phyloP scores from a whole-genome alignment of 2,329 filamentous ascomycete genomes.

The Tolypocladium sp. region DNA sequence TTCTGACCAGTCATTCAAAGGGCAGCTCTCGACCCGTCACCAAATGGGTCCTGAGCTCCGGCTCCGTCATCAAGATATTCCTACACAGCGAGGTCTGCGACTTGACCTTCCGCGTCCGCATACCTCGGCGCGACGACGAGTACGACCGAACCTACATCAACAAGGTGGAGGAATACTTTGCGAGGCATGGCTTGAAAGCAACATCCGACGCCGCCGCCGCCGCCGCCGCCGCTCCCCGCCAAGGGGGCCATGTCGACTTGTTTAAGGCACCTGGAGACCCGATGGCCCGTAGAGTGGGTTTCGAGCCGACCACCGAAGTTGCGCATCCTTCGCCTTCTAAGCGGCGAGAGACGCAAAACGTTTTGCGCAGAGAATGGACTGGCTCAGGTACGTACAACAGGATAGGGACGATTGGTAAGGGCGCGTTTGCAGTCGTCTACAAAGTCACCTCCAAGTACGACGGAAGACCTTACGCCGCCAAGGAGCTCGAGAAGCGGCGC shows the following conservation, averaged over 20 bases:
- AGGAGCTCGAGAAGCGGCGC: constrained; percentile 85
- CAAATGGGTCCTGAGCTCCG: constrained; percentile 58
- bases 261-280: constrained; percentile 17
- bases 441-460: constrained; percentile 80
- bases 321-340: constrained; percentile 8
- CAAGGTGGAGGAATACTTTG: constrained; percentile 62
- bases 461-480: constrained; percentile 78
- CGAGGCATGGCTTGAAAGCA: constrained; percentile 24
- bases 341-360: constrained; percentile 13
- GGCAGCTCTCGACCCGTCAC: constrained; percentile 19
- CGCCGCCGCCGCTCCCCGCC: background rate
- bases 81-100: constrained; percentile 44
- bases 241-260: constrained; percentile 32
- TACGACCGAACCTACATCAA: constrained; percentile 56
- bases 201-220: constrained; percentile 36
- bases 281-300: constrained; percentile 2
- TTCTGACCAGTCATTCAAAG: constrained; percentile 43
- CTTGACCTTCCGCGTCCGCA: constrained; percentile 75
- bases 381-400: constrained; percentile 81
- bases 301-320: background rate
- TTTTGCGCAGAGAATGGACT: constrained; percentile 59
- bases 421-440: constrained; percentile 91
- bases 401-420: constrained; percentile 74
- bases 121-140: constrained; percentile 64
- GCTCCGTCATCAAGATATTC: constrained; percentile 63